Conservation (phyloP, 306 rosid genomes). For the Rosa lucieae region DNA sequence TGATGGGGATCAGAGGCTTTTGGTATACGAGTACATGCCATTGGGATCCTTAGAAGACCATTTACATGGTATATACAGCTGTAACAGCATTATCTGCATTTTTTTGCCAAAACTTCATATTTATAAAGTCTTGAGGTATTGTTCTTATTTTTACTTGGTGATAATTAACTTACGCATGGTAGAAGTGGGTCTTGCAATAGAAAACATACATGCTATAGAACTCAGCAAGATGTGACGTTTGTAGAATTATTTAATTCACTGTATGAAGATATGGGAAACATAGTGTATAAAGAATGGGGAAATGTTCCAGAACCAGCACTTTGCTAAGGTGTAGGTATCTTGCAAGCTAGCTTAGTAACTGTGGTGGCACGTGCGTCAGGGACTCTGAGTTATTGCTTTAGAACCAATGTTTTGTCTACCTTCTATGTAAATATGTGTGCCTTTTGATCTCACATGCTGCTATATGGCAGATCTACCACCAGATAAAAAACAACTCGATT, state of each 20-base stretch:
- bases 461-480: constrained; percentile 45
- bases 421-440: not conserved
- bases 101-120: not conserved
- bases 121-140: constrained; percentile 8
- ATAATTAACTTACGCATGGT: not conserved
- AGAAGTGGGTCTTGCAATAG: not conserved
- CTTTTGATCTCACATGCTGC: constrained; percentile 15
- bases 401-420: not conserved
- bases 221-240: not conserved
- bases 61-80: constrained; percentile 40
- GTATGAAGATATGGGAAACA: not conserved
- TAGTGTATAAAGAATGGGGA: not conserved
- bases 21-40: constrained; percentile 60
- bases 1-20: constrained; percentile 63
- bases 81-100: constrained; percentile 10
- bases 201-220: constrained; percentile 1
- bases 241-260: not conserved
- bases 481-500: constrained; percentile 50
- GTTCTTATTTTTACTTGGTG: not conserved
- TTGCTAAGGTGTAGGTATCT: constrained; percentile 17
- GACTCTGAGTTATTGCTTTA: not conserved
- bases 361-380: not conserved
- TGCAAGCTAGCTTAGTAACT: constrained; percentile 9
- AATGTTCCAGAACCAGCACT: constrained; percentile 1
- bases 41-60: constrained; percentile 60